Evolutionary conservation across 2,329 filamentous ascomycete genomes (phyloP), one percentile per base, ranked within the genome.

Genomic region (Talaromyces sp.): DNA sequence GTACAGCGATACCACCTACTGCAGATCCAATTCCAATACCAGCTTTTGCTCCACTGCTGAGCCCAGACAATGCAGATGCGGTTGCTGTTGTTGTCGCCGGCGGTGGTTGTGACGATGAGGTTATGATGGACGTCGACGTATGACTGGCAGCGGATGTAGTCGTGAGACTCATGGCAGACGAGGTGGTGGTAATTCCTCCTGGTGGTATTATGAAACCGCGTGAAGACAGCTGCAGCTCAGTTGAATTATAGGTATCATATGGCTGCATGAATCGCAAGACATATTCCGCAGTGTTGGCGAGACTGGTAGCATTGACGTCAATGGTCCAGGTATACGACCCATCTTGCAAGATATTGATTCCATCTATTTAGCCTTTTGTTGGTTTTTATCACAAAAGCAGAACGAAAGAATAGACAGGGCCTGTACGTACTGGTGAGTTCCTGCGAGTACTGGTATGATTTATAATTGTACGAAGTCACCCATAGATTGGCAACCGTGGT

Each of bases 381-480:
- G 11, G 14, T 31, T 17, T 27, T 24, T 3, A 6, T n/a, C 14
- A 35, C 14, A 4, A 2, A 8, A 38, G 3, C 24, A 46, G n/a
- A 26, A 41, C 21, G 29, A 35, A 19, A 31, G 7, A 7, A 38
- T 35, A 14, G 32, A 53, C n/a, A 52, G 10, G 35, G 24, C n/a
- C 11, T n/a, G 2, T 14, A 51, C 58, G 19, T 38, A 60, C 58
- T 49, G 17, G 24, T 31, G 5, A 60, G 54, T 11, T 41, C 38
- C 32, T 60, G 54, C 8, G 58, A 52, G 43, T 46, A 60, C 32
- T 50, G 29, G 41, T 60, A 57, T n/a, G 51, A 35, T 17, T 56
- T 35, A 49, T 43, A 57, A 32, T 60, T 57, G 19, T 56, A 60
- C 46, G 58, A 60, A 38, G 58, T 60, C 31, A 60, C 29, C 58